Evolutionary conservation across 495 filamentous ascomycete genomes (phyloP), one percentile per base, ranked within the genome.

Genomic region (Elaphomyces granulatus): DNA sequence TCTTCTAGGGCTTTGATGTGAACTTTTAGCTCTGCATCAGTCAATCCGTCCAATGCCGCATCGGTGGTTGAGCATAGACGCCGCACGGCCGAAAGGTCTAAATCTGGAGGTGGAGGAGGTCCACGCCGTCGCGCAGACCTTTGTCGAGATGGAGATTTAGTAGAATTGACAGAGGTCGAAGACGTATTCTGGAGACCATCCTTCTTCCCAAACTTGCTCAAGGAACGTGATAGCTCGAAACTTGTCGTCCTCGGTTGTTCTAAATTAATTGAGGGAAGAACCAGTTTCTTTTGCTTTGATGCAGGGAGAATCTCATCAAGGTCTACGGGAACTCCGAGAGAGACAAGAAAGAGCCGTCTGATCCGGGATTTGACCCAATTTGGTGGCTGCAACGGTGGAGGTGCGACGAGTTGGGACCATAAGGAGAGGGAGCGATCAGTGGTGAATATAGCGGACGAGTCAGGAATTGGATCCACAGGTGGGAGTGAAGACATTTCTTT

Each of bases 321-420:
- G 48, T 99, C 90, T 35, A 99, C 80, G 3, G 90, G 90, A 1
- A 99, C 90, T 12, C 90, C 90, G 3, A 99, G 72, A 8, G 84
- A 93, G 30, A 99, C 90, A 23, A 99, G 75, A 59, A 99, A 99
- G 30, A 96, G 74, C 8, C 90, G 82, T 38, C 90, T 83, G 52
- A 95, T 96, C 37, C 88, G 86, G 36, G 84, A 94, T 41, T 92
- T 85, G 44, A 94, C 86, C 90, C 90, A 99, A 59, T 99, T 88
- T 0, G 92, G 88, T 1, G 90, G 92, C 54, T 93, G 87, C 19
- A 96, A 74, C 2, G 90, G 87, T 1, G 90, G 90, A 15, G 90
- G 88, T 2, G 88, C 87, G 14, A 92, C 81, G 20, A 99, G 78
- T 61, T 99, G 92, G 20, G 86, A 83, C 90, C 90, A 99, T 28